These are phyloP conservation scores for Nicotiana attenuata DNA, from an alignment of 257 asterid genomes.

Conservation along the genomic window DNA sequence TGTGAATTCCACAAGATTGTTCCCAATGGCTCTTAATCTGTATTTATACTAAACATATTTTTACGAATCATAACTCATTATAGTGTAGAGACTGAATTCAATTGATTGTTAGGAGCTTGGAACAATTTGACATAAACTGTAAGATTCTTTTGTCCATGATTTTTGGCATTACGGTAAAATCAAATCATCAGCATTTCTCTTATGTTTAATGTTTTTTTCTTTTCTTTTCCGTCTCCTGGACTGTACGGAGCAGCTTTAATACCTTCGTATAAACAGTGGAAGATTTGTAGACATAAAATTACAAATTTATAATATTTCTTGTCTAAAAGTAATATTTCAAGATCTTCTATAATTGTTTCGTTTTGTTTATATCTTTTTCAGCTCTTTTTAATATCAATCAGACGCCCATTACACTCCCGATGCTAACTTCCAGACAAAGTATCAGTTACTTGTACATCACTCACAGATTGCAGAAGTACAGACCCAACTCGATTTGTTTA, in stretches of 20 bases:
- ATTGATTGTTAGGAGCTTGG: not conserved
- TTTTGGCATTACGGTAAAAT: not conserved
- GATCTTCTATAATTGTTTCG: too few relatives aligned
- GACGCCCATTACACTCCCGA: too few relatives aligned
- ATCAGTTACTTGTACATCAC: too few relatives aligned
- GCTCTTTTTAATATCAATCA: too few relatives aligned
- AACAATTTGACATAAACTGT: not conserved
- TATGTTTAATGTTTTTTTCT: too few relatives aligned
- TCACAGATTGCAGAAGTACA: too few relatives aligned
- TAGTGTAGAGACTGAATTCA: not conserved
- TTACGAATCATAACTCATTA: not conserved
- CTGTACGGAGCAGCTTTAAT: not conserved
- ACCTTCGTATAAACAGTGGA: not conserved
- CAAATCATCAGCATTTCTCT: not conserved
- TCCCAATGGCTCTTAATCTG: not conserved
- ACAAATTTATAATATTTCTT: too few relatives aligned
- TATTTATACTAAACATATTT: not conserved
- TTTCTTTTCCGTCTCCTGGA: not conserved
- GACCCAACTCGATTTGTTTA: too few relatives aligned
- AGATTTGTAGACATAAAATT: not conserved
- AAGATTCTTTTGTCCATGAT: not conserved
- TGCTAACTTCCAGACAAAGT: too few relatives aligned
- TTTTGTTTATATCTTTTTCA: too few relatives aligned
- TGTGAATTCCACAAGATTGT: not conserved
- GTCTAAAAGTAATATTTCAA: too few relatives aligned